Evolutionary conservation across 2,329 filamentous ascomycete species (phyloP).

Genomic region (Calonectria fujianensis): DNA sequence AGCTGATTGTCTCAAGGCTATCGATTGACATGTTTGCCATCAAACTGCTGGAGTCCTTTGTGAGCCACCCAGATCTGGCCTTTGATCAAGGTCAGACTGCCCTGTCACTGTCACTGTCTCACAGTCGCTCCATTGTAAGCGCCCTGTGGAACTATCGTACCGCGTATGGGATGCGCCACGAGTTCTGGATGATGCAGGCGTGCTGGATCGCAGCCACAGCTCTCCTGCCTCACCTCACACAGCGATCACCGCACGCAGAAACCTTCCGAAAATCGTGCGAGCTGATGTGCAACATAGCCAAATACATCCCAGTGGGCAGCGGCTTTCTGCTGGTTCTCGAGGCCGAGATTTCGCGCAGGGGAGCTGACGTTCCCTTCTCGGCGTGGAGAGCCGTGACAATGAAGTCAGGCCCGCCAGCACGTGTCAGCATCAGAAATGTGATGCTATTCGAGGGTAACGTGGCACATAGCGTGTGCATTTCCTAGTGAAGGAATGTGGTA

Average conservation of each 20-base stretch:
- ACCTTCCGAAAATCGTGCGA: conserved; percentile 33
- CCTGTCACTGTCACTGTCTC: conserved; percentile 23
- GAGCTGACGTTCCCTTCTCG: background rate
- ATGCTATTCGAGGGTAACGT: no score
- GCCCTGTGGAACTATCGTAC: conserved; percentile 53
- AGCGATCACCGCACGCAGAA: background rate
- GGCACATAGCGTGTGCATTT: no score
- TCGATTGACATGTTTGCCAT: conserved; percentile 38
- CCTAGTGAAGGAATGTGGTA: no score
- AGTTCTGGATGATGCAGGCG: conserved; percentile 47
- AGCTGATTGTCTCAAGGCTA: conserved; percentile 28
- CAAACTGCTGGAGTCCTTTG: conserved; percentile 36
- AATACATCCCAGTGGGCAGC: conserved; percentile 28
- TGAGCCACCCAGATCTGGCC: conserved; percentile 6
- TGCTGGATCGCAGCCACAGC: conserved; percentile 26
- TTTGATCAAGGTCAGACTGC: conserved; percentile 24
- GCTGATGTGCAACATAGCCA: conserved; percentile 26
- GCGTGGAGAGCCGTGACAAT: background rate
- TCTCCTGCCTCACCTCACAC: background rate
- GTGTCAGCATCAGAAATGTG: no score
- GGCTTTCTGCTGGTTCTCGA: conserved; percentile 1
- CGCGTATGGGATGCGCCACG: conserved; percentile 49
- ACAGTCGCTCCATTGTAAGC: conserved; percentile 44
- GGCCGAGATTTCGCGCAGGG: background rate
- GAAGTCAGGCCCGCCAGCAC: no score